Base-by-base conservation (phyloP, 768 basidiomycete genomes). In the Hydnomerulius pinastri region DNA sequence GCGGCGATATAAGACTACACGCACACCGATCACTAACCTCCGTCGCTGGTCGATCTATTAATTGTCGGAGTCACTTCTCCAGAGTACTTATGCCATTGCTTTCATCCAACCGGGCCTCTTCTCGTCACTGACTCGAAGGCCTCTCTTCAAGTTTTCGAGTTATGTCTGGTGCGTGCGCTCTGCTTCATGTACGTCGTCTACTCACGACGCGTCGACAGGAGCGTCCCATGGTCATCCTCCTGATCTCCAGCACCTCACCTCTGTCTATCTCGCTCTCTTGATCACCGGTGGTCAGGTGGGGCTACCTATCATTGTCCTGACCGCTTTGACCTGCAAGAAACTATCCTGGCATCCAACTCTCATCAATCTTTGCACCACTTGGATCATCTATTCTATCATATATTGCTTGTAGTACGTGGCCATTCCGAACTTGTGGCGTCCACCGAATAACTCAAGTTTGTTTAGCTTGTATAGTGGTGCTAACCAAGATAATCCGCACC, bases 341-440 rank as follows among this genome's bases (percentile, higher is more conserved):
- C 61, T 75, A 23, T 63, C 68, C 30, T 75, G 78, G 47, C 79
- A 77, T 46, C 77, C 80, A 1, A 76, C 76, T 1, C 71, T 83
- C 56, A 63, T 83, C 51, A 84, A 85, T 52, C 77, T 83, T 53
- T 83, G 80, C 49, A 45, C 77, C n/a, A 72, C 77, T 39, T 80
- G 80, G 80, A 72, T 78, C 9, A 55, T 83, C 35, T 82, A 76
- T 56, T 83, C 82, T 5, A 59, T 83, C 49, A 67, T 73, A 27
- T 79, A 76, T 57, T 77, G 72, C 57, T 52, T 85, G 17, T 59
- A 75, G 83, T 83, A 53, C 66, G 83, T 67, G 27, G 36, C n/a
- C 11, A 11, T 24, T 28, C 28, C n/a, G n/a, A n/a, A n/a, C 9
- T 32, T 24, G 36, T 23, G 13, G 24, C 38, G 21, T 32, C 10